These are phyloP conservation scores for Luffa acutangula DNA, from an alignment of 306 rosid genomes.

Conservation along the genomic window DNA sequence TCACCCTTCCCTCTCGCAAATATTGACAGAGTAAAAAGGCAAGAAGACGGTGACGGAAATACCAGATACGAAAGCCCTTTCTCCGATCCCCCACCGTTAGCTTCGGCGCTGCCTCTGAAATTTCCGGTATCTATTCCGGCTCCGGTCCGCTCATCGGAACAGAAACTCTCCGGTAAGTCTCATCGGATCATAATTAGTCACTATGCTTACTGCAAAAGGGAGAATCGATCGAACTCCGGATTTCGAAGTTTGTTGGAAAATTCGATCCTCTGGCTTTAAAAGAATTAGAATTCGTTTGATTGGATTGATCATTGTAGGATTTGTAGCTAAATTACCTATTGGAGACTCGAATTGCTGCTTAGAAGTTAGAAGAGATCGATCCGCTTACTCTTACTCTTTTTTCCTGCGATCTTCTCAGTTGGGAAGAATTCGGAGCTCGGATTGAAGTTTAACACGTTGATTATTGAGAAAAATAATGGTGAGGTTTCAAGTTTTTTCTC, in stretches of 20 bases:
- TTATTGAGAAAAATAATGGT: slow-evolving; percentile 1
- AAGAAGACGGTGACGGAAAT: not conserved
- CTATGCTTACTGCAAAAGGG: not conserved
- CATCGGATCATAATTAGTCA: not conserved
- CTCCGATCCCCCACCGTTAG: not conserved
- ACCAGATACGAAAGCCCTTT: not conserved
- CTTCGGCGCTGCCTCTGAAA: not conserved
- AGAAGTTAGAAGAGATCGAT: not conserved
- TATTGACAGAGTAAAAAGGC: not conserved
- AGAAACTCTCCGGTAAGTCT: not conserved
- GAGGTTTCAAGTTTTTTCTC: not conserved
- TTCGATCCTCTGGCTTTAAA: not conserved
- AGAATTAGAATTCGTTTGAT: not conserved
- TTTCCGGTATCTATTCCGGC: not conserved
- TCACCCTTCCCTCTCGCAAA: not conserved
- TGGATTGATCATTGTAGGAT: not conserved
- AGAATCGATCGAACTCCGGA: not conserved
- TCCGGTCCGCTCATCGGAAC: not conserved
- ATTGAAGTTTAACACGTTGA: not conserved
- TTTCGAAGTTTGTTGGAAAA: not conserved
- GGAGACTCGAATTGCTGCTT: not conserved
- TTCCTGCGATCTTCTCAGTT: not conserved
- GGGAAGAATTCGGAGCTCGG: not conserved
- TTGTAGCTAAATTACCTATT: not conserved
- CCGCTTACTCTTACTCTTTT: not conserved